Evolutionary conservation across 345 rosid genomes (phyloP), one percentile per base, ranked within the genome.

Genomic region (Citrus glauca): DNA sequence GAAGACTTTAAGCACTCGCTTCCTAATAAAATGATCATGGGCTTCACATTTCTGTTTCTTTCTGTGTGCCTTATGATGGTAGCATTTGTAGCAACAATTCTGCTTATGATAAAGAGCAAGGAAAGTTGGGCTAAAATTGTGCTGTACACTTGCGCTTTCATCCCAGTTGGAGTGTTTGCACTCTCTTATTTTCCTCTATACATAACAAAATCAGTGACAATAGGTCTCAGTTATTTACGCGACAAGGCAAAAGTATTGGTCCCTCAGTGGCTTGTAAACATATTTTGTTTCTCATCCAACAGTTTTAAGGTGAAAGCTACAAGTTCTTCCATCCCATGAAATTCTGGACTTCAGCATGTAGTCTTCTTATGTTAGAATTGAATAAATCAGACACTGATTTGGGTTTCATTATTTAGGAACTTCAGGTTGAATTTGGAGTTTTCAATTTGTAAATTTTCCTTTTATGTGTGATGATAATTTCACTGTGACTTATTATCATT

Each of bases 51-150:
- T 61, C 68, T 73, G 1, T 73, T 73, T 53, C 25, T 73, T 59
- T 61, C 77, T 60, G 75, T 72, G 8, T 56, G 65, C 75, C 17
- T 72, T 30, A 72, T 72, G 65, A 56, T 72, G 65, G n/a, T 57
- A 14, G 65, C 75, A 56, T 72, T 72, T 35, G 53, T 64, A 1
- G 66, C 75, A 33, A 72, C 75, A 11, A 22, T 72, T 57, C 66
- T 72, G 42, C 75, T 72, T 10, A 72, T 72, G 75, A 57, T 72
- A 9, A n/a, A 57, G 24, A 72, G 25, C 3, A 72, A 72, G 32
- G 65, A 56, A 56, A 57, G 25, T 24, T 72, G 75, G 75, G n/a
- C 75, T 2, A 72, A 72, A 72, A 56, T 72, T 5, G 14, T 56
- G 22, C 11, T 72, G 32, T 72, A 56, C 32, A n/a, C 65, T 9